Conservation (phyloP, 1,284 basidiomycete species). For the Ganoderma leucocontextum region DNA sequence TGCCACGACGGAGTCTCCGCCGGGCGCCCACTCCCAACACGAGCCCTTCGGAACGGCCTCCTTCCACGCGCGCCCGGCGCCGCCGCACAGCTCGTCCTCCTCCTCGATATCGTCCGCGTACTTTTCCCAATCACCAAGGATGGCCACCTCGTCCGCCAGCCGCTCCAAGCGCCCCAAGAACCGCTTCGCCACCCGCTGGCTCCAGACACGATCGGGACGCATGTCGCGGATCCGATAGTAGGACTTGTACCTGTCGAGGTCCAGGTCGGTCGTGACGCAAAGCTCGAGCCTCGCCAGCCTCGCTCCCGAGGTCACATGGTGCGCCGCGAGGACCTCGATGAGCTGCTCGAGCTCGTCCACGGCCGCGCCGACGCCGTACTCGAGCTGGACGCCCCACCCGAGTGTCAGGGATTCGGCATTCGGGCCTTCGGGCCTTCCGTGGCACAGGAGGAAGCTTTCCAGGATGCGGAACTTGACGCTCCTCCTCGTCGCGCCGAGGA, state of each 20-base stretch:
- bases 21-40: neutral
- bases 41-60: slow-evolving; percentile 2
- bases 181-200: slow-evolving; percentile 1
- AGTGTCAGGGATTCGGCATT: neutral
- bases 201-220: neutral
- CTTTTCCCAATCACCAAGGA: slow-evolving; percentile 1
- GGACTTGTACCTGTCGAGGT: slow-evolving; percentile 3
- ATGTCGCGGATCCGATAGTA: neutral
- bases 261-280: neutral
- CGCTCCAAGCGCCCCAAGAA: neutral
- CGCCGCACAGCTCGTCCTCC: neutral
- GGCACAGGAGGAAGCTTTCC: neutral
- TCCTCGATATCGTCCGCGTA: slow-evolving; percentile 1
- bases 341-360: slow-evolving; percentile 9
- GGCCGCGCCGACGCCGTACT: neutral
- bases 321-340: neutral
- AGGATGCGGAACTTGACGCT: slow-evolving; percentile 1
- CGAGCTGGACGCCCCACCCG: slow-evolving; percentile 5
- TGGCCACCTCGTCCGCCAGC: slow-evolving; percentile 1
- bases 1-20: neutral
- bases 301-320: neutral
- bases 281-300: neutral
- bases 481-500: neutral
- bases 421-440: neutral
- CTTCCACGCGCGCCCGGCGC: neutral